Evolutionary conservation across 257 asterid genomes (phyloP).

Genomic region (Cinchona pubescens): DNA sequence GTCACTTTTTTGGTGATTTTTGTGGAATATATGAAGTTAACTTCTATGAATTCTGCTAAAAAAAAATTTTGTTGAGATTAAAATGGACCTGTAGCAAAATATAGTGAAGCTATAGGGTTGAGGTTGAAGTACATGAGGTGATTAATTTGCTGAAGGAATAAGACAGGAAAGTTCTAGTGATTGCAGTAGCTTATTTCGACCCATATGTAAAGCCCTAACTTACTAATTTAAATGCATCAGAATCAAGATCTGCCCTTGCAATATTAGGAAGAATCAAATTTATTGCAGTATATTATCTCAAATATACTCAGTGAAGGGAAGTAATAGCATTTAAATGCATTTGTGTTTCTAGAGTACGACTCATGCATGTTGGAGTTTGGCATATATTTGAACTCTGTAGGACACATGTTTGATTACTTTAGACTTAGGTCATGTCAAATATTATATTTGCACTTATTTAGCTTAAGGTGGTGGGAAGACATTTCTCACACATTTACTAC

Average conservation of each 20-base stretch:
- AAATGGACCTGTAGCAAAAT: background rate
- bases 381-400: background rate
- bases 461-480: background rate
- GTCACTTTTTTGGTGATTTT: background rate
- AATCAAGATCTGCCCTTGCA: background rate
- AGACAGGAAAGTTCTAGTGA: background rate
- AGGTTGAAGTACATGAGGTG: background rate
- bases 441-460: background rate
- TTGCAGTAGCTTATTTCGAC: background rate
- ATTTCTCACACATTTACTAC: background rate
- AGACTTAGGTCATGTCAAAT: background rate
- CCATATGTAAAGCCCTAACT: background rate
- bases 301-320: too few species aligned
- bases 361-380: background rate
- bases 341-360: background rate
- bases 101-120: background rate
- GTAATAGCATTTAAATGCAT: too few species aligned
- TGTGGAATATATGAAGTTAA: background rate
- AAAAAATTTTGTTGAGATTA: background rate
- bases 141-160: background rate
- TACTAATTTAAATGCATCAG: background rate
- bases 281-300: too few species aligned
- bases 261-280: background rate
- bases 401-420: background rate
- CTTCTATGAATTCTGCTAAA: background rate